phyloP scores from a whole-genome alignment of 306 rosid species.

The Dalbergia oliveri region DNA sequence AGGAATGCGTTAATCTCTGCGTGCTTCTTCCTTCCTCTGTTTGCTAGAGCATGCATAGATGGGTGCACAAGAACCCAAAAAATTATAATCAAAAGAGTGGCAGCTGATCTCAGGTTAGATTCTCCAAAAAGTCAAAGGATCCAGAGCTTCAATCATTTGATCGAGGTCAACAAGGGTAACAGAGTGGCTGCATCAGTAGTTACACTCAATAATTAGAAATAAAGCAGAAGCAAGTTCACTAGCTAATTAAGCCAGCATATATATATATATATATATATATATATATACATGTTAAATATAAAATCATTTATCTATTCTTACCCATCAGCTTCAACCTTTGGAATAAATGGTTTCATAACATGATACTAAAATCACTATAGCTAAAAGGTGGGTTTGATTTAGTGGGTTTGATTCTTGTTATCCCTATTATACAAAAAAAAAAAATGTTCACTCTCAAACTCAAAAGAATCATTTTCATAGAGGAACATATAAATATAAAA shows the following conservation, averaged over 20 bases:
- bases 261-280: neutral
- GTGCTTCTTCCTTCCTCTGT: neutral
- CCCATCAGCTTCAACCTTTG: too few relatives aligned
- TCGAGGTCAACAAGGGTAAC: conserved; percentile 16
- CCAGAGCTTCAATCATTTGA: conserved; percentile 33
- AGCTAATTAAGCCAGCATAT: neutral
- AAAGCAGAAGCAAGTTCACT: conserved; percentile 4
- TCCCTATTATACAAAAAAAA: too few relatives aligned
- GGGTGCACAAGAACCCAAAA: neutral
- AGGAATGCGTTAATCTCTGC: neutral
- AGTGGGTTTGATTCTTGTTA: too few relatives aligned
- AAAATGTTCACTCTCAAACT: too few relatives aligned
- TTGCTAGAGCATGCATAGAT: neutral
- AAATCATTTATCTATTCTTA: too few relatives aligned
- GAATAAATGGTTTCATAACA: too few relatives aligned
- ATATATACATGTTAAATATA: neutral
- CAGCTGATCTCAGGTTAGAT: conserved; percentile 32
- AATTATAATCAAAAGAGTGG: neutral
- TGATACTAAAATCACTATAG: too few relatives aligned
- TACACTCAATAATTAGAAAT: neutral
- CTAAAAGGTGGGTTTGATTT: too few relatives aligned
- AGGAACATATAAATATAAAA: too few relatives aligned
- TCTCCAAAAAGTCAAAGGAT: conserved; percentile 28
- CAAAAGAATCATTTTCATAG: too few relatives aligned
- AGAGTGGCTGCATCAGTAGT: neutral